Conservation (phyloP, 1,284 basidiomycete genomes). For the Porodaedalea pini region DNA sequence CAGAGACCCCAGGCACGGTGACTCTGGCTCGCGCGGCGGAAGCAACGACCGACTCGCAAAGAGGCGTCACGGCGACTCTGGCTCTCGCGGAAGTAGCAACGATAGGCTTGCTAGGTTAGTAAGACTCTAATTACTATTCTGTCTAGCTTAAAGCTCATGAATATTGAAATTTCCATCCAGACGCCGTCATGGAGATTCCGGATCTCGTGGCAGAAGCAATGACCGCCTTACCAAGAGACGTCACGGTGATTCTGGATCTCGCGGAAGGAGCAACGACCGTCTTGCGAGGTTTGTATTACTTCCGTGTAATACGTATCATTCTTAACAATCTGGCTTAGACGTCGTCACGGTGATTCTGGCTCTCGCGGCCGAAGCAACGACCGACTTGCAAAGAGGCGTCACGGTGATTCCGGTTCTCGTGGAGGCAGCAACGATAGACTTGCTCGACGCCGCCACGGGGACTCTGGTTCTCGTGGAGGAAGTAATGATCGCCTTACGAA, state of each 20-base stretch:
- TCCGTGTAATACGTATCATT: no score
- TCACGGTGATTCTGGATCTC: constrained; percentile 4
- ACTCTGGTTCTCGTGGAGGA: constrained; percentile 5
- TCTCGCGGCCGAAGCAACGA: constrained; percentile 7
- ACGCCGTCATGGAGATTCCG: constrained; percentile 10
- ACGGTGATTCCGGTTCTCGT: constrained; percentile 9
- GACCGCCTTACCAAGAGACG: not conserved
- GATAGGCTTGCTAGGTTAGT: not conserved
- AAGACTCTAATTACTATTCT: not conserved
- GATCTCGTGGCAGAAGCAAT: not conserved
- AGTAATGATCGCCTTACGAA: not conserved
- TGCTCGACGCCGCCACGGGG: constrained; percentile 7
- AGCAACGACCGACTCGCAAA: constrained; percentile 8
- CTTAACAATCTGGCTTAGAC: not conserved
- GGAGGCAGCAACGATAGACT: not conserved
- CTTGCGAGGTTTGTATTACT: constrained; percentile 5
- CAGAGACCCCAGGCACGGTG: constrained; percentile 20
- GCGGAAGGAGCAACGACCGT: constrained; percentile 5
- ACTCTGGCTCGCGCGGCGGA: constrained; percentile 14
- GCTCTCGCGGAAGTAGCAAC: constrained; percentile 12
- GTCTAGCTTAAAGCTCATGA: not conserved
- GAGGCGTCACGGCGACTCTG: constrained; percentile 18
- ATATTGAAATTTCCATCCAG: not conserved
- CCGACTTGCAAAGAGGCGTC: constrained; percentile 4
- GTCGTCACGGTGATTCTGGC: constrained; percentile 10